Base-by-base conservation (phyloP, 1,284 basidiomycete genomes). In the Malassezia cuniculi region DNA sequence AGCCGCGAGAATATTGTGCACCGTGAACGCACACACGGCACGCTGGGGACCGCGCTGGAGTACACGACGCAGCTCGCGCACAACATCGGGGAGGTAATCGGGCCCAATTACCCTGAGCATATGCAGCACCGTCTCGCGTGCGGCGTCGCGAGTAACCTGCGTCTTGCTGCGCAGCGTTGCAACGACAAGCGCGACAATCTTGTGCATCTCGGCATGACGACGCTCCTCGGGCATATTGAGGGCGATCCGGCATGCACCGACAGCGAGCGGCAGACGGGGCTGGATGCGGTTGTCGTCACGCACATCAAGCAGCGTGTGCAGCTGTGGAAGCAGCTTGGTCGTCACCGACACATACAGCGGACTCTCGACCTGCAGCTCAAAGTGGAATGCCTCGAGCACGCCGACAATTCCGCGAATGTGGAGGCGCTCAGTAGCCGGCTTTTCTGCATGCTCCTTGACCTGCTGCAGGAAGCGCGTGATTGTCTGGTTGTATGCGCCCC, bases 1-100 rank as follows among this genome's bases (percentile, higher is more conserved):
- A 44, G 85, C 78, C 6, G 80, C 77, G 14, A 97, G 72, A 21
- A 99, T 71, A 0, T 82, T 76, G 64, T 97, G 90, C 0, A 77
- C 75, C 0, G 81, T 80, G 48, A 81, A 85, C 0, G 89, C 86
- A 20, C 95, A 74, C 10, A 95, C 78, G 57, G 97, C 89, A 0
- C 93, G 76, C 51, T 97, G 93, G 0, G 93, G 87, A 4, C 93
- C 93, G 8, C 89, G 82, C 36, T 78, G 66, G 12, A 99, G 76
- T 0, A 86, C 83, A 1, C 74, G 77, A 14, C 83, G 76, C 34
- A 95, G 73, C 66, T 95, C 89, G 19, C 77, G 77, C 33, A 95
- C 69, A 18, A 85, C 73, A 16, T 77, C 68, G 0, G 79, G 74
- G 3, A 97, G 76, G 64, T 82, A 85, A 1, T 72, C 66, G 0